phyloP scores from a whole-genome alignment of 805 yeast species.

The Yarrowia bubula region DNA sequence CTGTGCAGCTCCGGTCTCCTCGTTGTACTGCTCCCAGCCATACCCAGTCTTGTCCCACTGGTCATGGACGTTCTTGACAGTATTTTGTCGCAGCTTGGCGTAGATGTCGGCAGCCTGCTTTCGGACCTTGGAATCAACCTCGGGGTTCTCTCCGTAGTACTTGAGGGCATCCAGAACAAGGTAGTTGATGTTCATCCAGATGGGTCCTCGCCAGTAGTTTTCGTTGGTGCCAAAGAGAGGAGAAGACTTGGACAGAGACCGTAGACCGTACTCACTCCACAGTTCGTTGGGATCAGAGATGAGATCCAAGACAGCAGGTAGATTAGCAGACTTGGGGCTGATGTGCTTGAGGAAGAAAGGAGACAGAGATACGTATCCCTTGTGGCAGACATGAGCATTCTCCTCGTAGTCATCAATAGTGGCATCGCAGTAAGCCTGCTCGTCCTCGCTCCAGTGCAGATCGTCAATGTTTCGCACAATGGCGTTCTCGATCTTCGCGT shows the following conservation, averaged over 20 bases:
- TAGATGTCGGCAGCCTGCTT: conserved; percentile 52
- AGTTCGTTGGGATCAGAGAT: conserved; percentile 69
- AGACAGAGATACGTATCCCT: conserved; percentile 82
- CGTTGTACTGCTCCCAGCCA: conserved; percentile 90
- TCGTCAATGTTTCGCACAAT: conserved; percentile 64
- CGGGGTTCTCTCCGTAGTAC: conserved; percentile 48
- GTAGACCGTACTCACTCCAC: conserved; percentile 75
- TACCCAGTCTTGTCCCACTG: conserved; percentile 75
- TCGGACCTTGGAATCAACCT: conserved; percentile 39
- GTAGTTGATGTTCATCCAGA: conserved; percentile 92
- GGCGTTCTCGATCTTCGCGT: conserved; percentile 51
- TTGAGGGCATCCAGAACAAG: conserved; percentile 67
- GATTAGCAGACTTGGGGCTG: conserved; percentile 47
- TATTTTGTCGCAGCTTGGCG: conserved; percentile 55
- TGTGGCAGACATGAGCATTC: conserved; percentile 68
- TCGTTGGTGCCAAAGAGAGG: conserved; percentile 70
- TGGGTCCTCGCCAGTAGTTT: conserved; percentile 93
- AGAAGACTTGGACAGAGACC: conserved; percentile 73
- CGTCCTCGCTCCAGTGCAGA: conserved; percentile 75
- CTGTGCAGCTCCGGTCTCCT: conserved; percentile 65
- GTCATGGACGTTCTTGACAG: conserved; percentile 65
- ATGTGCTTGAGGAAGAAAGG: conserved; percentile 78
- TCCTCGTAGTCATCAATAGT: conserved; percentile 73
- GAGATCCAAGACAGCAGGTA: conserved; percentile 53
- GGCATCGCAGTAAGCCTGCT: conserved; percentile 75